Evolutionary conservation across 257 asterid species (phyloP).

Genomic region (Solanum raphanifolium): DNA sequence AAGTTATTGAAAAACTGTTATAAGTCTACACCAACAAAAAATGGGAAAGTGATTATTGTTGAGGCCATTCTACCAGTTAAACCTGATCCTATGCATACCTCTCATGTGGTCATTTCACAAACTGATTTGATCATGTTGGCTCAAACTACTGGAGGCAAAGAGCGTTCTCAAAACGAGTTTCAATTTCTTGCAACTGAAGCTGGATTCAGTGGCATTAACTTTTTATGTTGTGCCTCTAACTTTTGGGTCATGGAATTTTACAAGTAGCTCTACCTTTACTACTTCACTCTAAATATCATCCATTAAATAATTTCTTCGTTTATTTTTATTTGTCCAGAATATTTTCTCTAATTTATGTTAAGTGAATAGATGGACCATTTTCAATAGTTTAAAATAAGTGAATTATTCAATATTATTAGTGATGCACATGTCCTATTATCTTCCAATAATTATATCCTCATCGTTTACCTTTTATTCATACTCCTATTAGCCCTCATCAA

Average conservation of each 20-base stretch:
- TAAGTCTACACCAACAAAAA: constrained; percentile 11
- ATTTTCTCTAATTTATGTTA: background rate
- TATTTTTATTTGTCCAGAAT: too few relatives aligned
- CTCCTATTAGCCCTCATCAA: background rate
- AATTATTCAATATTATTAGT: background rate
- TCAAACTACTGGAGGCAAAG: constrained; percentile 30
- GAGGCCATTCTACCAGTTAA: constrained; percentile 8
- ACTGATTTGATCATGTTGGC: background rate
- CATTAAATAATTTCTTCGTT: too few relatives aligned
- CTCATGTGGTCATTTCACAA: background rate
- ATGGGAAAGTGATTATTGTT: constrained; percentile 22
- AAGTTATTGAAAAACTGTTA: constrained; percentile 22
- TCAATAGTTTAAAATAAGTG: background rate
- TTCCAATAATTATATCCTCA: too few relatives aligned
- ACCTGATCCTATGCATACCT: background rate
- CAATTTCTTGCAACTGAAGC: constrained; percentile 17
- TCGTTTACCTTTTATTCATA: background rate
- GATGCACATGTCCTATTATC: background rate
- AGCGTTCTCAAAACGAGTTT: constrained; percentile 16
- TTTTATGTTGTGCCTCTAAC: constrained; percentile 10
- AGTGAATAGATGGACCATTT: background rate
- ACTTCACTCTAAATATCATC: too few relatives aligned
- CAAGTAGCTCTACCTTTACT: background rate
- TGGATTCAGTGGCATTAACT: constrained; percentile 20
- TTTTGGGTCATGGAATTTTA: constrained; percentile 27